Base-by-base conservation (phyloP, 257 asterid species). In the Solanum piurae region DNA sequence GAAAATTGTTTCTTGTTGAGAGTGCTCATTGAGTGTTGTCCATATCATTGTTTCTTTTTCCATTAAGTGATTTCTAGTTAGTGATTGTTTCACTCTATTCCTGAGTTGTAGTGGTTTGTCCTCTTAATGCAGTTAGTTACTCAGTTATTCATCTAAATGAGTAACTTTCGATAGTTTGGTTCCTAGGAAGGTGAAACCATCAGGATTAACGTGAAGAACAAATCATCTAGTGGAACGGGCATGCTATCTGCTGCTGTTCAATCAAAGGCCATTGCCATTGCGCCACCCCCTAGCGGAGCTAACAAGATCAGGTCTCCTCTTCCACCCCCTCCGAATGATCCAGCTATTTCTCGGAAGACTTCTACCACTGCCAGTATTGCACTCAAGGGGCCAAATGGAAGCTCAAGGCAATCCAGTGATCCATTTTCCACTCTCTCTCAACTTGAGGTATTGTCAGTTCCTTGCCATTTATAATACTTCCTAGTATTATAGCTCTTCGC, bases 131-230 rank as follows among this genome's bases (percentile, higher is more conserved):
- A 75, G 83, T 75, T 29, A 75, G 33, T 75, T 75, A 75, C 83
- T 75, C 83, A 75, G 8, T 80, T 89, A 33, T 46, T 44, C 2
- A 2, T 44, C n/a, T 31, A 55, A 68, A 82, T 62, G 82, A 85
- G 23, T 23, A 37, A 89, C 60, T 44, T 55, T 88, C 58, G 76
- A 5, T 83, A 23, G 20, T 84, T 90, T 87, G 76, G 87, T 87
- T 83, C 71, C 86, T 89, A 95, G 99, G 98, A 95, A 95, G 99
- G 99, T 58, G 99, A 97, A 92, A 97, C 99, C 3, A 95, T 97
- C 88, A 91, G 98, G 75, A 97, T 97, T 83, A 97, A 92, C 91
- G 98, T 95, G 66, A 95, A 95, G 90, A 97, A 95, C 88, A 97
- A 97, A 88, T 90, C 98, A 79, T 90, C 97, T 25, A 88, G 93